Evolutionary conservation across 495 filamentous ascomycete genomes (phyloP), one percentile per base, ranked within the genome.

Genomic region (Penicillium goetzii): DNA sequence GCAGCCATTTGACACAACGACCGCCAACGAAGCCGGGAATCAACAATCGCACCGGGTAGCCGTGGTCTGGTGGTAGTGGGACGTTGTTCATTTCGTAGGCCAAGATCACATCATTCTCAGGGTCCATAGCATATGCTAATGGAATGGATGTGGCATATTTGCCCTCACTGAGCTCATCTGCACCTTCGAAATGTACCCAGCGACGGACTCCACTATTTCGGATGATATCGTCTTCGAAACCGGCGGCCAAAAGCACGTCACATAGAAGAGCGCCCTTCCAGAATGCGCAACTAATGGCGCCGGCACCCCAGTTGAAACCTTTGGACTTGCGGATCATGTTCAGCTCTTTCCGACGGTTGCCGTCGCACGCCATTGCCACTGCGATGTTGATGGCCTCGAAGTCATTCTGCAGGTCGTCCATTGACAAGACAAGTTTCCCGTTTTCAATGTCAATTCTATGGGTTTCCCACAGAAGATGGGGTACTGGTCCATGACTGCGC

Each of bases 271-370:
- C 12, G 19, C 87, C 87, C 52, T 84, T 85, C 86, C 86, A 90
- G 53, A 82, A 81, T 6, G 86, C 84, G 60, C 83, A 86, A 49
- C 81, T 78, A 30, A 86, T 85, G 17, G 84, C 87, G 1, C 84
- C 86, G 4, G 83, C 80, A 0, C 76, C 80, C 83, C 84, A 89
- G 60, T 87, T 83, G 47, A 89, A 71, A 0, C 86, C 88, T 30
- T 83, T 85, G 7, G 84, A 84, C 19, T 79, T 76, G 11, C 77
- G 81, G 21, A 82, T 73, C 41, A 75, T 71, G 30, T 81, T 88
- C 81, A 89, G 86, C 66, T 89, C 83, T 34, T 79, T 82, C 0
- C 88, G 74, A 6, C 88, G 77, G 69, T 88, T 89, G 4, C 88
- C 88, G 40, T 83, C 83, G 68, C 87, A 90, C 34, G 86, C 85